Base-by-base conservation (phyloP, 768 basidiomycete species). In the Rhodotorula babjevae region DNA sequence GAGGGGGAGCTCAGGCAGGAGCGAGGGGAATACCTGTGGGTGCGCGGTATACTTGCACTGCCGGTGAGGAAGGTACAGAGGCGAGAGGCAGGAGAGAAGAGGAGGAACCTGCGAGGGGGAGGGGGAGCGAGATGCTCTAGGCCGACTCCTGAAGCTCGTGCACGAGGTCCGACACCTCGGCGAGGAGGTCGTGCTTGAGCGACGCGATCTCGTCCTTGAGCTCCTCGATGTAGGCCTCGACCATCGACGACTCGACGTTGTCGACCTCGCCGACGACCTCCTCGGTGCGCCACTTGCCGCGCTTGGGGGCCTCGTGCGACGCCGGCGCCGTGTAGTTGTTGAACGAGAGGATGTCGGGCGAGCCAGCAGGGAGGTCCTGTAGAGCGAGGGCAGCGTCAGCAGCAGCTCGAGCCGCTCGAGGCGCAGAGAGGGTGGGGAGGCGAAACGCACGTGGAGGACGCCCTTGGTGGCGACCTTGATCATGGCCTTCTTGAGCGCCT, bases 401-500 rank as follows among this genome's bases (percentile, higher is more conserved):
- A 7, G 9, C 42, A 40, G 36, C 1, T 36, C 33, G 27, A 40
- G 36, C 8, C 4, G n/a, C 9, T 31, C 23, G 47, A 49, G 50
- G 19, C 5, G 31, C 21, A 50, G 42, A 44, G 27, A 44, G 44
- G 29, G 85, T 84, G 19, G 96, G 53, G 7, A n/a, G 53, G 29
- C 6, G 50, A 23, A 5, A 52, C 50, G 50, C 25, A 52, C 50
- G 23, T 23, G 25, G 50, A 52, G 82, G 27, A 85, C 56, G 63
- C 81, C 85, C 60, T 79, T 77, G 67, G 84, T 88, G 21, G 89
- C 81, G 10, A 97, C 83, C 3, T 80, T 82, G 44, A 90, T 53
- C 44, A 98, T 75, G 12, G 90, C 89, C 69, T 85, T 82, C 88
- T 92, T 96, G 72, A 98, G 83, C 81, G 90, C 87, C 46, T 81